Evolutionary conservation across 2,329 filamentous ascomycete species (phyloP).

Genomic region (Paramyrothecium roridum): DNA sequence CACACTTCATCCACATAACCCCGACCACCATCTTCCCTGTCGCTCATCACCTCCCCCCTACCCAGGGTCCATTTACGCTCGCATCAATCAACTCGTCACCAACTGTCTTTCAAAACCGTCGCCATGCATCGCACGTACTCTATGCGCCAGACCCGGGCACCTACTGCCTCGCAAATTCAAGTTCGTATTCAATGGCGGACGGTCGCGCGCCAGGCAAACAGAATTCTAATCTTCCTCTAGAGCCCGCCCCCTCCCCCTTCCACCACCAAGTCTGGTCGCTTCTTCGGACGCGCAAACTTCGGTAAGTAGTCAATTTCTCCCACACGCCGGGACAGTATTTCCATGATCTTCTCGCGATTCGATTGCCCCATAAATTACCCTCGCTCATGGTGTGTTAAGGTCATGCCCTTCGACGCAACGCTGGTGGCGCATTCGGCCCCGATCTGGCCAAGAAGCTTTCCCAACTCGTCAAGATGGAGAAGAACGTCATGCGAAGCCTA

Average conservation of each 20-base stretch:
- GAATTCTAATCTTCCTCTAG: constrained; percentile 39
- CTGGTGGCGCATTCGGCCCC: constrained; percentile 73
- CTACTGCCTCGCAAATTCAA: constrained; percentile 78
- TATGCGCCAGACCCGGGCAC: constrained; percentile 95
- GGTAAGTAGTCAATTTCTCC: constrained; percentile 57
- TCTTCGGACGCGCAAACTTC: constrained; percentile 83
- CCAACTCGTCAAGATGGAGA: constrained; percentile 99
- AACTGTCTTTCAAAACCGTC: constrained; percentile 12
- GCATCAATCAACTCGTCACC: neutral
- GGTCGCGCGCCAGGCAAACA: neutral
- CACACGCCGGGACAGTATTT: neutral
- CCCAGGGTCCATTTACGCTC: neutral
- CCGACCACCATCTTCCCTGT: constrained; percentile 3
- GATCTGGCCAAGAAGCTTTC: constrained; percentile 97
- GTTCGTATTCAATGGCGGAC: constrained; percentile 30
- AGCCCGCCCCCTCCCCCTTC: constrained; percentile 91
- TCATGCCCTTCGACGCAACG: constrained; percentile 69
- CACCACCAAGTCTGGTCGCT: constrained; percentile 82
- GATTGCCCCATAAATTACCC: neutral
- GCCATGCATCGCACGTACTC: constrained; percentile 98
- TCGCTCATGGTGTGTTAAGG: constrained; percentile 29
- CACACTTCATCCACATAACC: constrained; percentile 16
- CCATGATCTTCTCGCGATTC: neutral
- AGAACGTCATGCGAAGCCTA: constrained; percentile 99
- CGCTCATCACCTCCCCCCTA: constrained; percentile 11